Evolutionary conservation across 1,139 yeast genomes (phyloP).

Genomic region (Sugiyamaella castrensis): DNA sequence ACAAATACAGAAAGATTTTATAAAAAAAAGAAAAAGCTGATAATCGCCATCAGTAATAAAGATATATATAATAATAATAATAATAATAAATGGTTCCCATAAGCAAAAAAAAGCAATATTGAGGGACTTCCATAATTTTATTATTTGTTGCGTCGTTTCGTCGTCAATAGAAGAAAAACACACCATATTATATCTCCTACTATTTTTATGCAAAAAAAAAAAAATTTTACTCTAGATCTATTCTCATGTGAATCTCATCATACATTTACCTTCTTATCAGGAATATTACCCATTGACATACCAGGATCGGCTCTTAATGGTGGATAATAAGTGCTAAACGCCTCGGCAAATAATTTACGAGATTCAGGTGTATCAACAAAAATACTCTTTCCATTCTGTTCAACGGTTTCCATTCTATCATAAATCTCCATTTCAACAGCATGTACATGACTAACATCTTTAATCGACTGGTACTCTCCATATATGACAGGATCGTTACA

Average conservation of each 20-base stretch:
- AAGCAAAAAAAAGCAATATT: no score
- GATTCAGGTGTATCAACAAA: conserved; percentile 14
- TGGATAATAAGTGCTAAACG: conserved; percentile 17
- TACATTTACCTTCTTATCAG: no score
- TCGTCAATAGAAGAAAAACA: no score
- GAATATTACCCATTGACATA: background rate
- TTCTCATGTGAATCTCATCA: no score
- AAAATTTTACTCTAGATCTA: no score
- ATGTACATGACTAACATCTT: conserved; percentile 26
- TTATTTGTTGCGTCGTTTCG: no score
- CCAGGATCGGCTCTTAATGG: conserved; percentile 24
- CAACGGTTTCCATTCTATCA: conserved; percentile 13
- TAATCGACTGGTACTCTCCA: conserved; percentile 25
- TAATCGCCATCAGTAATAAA: no score
- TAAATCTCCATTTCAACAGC: conserved; percentile 26
- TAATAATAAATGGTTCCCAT: no score
- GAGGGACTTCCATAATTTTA: no score
- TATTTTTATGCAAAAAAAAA: no score
- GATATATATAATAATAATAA: no score
- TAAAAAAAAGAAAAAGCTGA: background rate
- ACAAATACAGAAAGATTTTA: background rate
- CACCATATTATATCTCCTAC: no score
- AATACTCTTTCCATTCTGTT: conserved; percentile 5
- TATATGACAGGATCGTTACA: conserved; percentile 27
- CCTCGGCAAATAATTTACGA: conserved; percentile 16